Evolutionary conservation across 345 rosid species (phyloP).

Genomic region (Microthlaspi erraticum): DNA sequence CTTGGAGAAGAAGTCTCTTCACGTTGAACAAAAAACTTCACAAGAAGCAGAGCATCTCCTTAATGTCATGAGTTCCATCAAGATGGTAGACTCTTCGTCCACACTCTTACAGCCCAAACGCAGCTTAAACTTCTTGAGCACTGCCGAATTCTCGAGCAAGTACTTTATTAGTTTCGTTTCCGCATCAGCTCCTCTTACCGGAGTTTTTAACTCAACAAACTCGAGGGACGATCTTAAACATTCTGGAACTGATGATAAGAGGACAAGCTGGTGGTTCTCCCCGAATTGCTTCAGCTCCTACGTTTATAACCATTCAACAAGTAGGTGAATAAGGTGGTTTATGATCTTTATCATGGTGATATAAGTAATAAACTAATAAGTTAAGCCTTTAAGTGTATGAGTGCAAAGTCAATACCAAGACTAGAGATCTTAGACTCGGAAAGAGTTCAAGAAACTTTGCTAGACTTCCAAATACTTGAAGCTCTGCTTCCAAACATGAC

Average conservation of each 20-base stretch:
- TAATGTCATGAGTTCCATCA: background rate
- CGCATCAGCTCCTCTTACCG: background rate
- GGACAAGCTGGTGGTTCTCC: no score
- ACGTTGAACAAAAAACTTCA: background rate
- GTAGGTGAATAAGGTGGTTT: no score
- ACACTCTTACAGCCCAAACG: background rate
- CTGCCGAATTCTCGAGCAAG: background rate
- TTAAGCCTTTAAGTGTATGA: no score
- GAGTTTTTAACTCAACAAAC: background rate
- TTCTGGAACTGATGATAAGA: background rate
- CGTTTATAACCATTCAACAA: no score
- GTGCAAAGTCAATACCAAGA: no score
- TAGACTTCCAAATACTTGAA: background rate
- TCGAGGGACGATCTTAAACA: background rate
- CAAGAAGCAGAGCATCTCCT: slow-evolving; percentile 14
- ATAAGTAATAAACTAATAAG: no score
- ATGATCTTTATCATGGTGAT: no score
- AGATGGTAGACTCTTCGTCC: background rate
- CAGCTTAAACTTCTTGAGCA: background rate
- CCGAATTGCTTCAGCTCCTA: no score
- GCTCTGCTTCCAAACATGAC: no score
- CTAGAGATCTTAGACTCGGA: slow-evolving; percentile 8
- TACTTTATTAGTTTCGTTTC: slow-evolving; percentile 2
- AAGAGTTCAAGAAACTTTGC: slow-evolving; percentile 8
- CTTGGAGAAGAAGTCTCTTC: no score